Percentiles rank a stretch among this genome's conserved stretches.
These are phyloP conservation scores for Annulohypoxylon maeteangense DNA, from an alignment of 495 filamentous ascomycete species.

Conservation along the genomic window DNA sequence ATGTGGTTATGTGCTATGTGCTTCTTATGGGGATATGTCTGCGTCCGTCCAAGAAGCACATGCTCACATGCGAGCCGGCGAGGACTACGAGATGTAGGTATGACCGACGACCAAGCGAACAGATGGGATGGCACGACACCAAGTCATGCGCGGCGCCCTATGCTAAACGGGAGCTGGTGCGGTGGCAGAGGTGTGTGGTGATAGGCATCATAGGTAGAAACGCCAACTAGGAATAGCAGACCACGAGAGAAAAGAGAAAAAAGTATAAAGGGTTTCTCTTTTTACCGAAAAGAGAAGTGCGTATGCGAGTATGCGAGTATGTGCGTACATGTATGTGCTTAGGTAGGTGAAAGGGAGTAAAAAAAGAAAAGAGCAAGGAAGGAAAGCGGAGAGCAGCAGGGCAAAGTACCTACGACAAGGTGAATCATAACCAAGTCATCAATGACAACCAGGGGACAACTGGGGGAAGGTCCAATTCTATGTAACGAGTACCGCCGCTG, in stretches of 20 bases:
- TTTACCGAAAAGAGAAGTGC: constrained; percentile 22
- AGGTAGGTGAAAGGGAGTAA: constrained; percentile 6
- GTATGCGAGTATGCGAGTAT: not conserved
- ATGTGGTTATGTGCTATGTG: no score
- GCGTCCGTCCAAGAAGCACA: constrained; percentile 12
- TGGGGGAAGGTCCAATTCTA: constrained; percentile 34
- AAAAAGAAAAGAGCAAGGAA: constrained; percentile 14
- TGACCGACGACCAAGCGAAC: constrained; percentile 7
- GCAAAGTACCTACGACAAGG: constrained; percentile 32
- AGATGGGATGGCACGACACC: not conserved
- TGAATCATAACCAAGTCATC: constrained; percentile 45
- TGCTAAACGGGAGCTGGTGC: constrained; percentile 20
- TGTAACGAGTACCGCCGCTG: not conserved
- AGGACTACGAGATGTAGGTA: constrained; percentile 17
- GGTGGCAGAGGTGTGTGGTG: constrained; percentile 16
- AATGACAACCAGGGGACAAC: not conserved
- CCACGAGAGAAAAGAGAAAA: constrained; percentile 10
- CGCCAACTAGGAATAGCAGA: not conserved
- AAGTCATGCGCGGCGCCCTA: constrained; percentile 33
- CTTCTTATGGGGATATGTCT: constrained; percentile 17
- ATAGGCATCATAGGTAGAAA: constrained; percentile 30
- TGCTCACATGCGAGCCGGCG: constrained; percentile 11
- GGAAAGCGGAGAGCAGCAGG: constrained; percentile 3
- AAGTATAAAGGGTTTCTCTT: not conserved
- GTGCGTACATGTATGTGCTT: no score